These are phyloP conservation scores for Malassezia yamatoensis DNA, from an alignment of 1,284 basidiomycete species.

Conservation along the genomic window DNA sequence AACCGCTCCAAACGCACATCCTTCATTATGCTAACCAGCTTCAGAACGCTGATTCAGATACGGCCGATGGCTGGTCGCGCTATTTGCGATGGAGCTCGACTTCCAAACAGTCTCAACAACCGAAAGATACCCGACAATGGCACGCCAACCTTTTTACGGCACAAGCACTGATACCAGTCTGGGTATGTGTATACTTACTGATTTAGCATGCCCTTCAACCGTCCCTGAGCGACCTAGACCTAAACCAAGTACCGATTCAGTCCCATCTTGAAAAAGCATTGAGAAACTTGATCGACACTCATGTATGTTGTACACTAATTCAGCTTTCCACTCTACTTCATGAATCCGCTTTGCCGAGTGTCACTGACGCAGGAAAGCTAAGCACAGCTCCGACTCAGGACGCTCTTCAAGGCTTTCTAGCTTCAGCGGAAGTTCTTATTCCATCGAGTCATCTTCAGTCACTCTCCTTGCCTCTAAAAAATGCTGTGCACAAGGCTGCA, in stretches of 20 bases:
- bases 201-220: neutral
- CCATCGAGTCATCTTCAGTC: neutral
- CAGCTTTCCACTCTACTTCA: neutral
- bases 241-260: neutral
- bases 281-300: neutral
- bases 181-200: neutral
- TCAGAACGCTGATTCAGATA: neutral
- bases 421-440: conserved; percentile 3
- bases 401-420: conserved; percentile 1
- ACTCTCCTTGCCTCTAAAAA: neutral
- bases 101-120: neutral
- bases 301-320: neutral
- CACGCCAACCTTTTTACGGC: neutral
- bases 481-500: conserved; percentile 7
- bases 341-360: neutral
- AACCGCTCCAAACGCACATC: neutral
- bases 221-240: neutral
- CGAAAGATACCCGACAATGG: neutral
- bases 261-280: no score
- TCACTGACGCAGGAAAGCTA: neutral
- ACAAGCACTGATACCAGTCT: neutral
- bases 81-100: neutral
- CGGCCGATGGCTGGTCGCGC: neutral
- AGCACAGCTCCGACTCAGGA: neutral
- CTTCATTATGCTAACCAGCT: neutral